Conservation (phyloP, 2,329 filamentous ascomycete genomes). For the Amphichorda felina region DNA sequence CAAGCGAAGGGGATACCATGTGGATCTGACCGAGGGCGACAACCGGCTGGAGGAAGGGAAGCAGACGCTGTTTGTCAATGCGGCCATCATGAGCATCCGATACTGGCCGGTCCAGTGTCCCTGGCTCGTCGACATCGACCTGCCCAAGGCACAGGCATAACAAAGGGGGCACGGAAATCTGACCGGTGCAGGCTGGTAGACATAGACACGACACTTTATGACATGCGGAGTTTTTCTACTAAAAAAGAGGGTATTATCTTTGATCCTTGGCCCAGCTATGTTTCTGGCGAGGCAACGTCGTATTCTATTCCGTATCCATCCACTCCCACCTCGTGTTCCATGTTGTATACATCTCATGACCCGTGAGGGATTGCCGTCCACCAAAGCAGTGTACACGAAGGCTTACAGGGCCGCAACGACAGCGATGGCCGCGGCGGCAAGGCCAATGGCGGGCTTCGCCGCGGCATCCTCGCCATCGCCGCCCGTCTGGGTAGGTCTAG, state of each 20-base stretch:
- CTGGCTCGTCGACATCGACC: constrained; percentile 39
- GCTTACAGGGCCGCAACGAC: constrained; percentile 5
- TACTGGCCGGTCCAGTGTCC: constrained; percentile 32
- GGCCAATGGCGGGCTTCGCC: constrained; percentile 3
- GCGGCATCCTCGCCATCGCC: constrained; percentile 1
- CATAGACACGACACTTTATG: too few species aligned
- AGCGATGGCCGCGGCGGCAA: constrained; percentile 9
- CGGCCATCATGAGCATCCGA: constrained; percentile 34
- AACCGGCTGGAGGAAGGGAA: constrained; percentile 19
- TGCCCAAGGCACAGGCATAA: constrained; percentile 11
- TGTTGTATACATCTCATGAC: too few species aligned
- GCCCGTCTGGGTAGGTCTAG: not conserved
- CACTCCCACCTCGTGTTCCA: too few species aligned
- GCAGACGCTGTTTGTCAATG: constrained; percentile 50
- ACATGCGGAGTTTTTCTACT: too few species aligned
- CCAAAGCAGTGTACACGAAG: too few species aligned
- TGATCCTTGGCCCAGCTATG: too few species aligned
- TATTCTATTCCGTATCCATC: too few species aligned
- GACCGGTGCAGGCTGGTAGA: too few species aligned
- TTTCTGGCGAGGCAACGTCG: too few species aligned
- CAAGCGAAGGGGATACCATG: constrained; percentile 16
- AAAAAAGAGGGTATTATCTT: too few species aligned
- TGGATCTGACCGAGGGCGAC: constrained; percentile 25
- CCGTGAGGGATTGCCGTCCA: too few species aligned
- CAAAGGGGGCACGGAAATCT: too few species aligned